Conservation (phyloP, 495 filamentous ascomycete genomes). For the Cryomyces antarcticus region DNA sequence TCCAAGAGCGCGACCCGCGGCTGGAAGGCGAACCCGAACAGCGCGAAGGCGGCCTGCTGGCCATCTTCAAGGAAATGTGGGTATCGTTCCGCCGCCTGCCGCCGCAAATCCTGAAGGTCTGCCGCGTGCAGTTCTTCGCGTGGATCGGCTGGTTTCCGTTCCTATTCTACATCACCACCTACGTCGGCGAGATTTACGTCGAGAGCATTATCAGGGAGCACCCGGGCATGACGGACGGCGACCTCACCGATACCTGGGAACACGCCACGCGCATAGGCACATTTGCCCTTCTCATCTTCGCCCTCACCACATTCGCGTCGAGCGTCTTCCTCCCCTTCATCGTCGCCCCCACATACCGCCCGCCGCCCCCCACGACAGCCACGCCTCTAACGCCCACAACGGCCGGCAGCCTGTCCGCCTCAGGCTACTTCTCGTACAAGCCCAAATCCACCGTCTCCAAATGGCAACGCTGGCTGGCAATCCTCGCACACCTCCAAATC, state of each 20-base stretch:
- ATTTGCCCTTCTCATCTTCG: constrained; percentile 71
- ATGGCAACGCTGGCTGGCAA: neutral
- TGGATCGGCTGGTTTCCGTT: constrained; percentile 96
- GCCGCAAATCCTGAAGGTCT: constrained; percentile 61
- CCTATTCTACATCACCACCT: constrained; percentile 82
- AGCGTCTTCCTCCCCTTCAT: constrained; percentile 70
- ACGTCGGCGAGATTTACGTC: constrained; percentile 75
- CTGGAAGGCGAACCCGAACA: constrained; percentile 41
- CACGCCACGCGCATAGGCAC: constrained; percentile 63
- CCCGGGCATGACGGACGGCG: constrained; percentile 48
- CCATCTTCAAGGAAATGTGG: constrained; percentile 63
- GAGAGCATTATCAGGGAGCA: constrained; percentile 58
- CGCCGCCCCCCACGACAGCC: constrained; percentile 10
- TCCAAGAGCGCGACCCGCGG: constrained; percentile 62
- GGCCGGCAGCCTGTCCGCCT: constrained; percentile 2
- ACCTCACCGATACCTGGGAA: constrained; percentile 64
- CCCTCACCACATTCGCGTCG: constrained; percentile 55
- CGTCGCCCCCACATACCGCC: constrained; percentile 52
- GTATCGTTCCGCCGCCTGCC: constrained; percentile 56
- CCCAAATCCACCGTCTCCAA: neutral
- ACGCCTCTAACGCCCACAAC: constrained; percentile 11
- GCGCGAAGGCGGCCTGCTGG: constrained; percentile 34
- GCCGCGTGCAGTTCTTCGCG: constrained; percentile 68
- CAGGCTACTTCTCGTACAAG: constrained; percentile 11
- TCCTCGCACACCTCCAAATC: constrained; percentile 32